Evolutionary conservation across 768 basidiomycete genomes (phyloP).

Genomic region (Epithele typhae): DNA sequence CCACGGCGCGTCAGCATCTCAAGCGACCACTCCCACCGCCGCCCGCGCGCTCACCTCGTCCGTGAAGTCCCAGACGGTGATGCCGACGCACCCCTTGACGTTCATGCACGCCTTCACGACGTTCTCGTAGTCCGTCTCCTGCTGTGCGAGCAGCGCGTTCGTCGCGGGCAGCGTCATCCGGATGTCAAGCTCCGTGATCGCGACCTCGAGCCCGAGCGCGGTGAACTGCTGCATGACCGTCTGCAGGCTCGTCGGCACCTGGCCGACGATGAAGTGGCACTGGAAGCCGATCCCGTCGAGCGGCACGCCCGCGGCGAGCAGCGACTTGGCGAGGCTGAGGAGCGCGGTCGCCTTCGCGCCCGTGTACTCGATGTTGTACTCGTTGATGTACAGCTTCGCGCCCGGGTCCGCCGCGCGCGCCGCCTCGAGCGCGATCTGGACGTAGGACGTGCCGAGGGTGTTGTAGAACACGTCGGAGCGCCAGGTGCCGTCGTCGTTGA

Average conservation of each 20-base stretch:
- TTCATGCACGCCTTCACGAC: constrained; percentile 52
- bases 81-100: constrained; percentile 31
- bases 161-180: constrained; percentile 54
- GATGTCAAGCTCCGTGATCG: constrained; percentile 67
- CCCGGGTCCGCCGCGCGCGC: constrained; percentile 50
- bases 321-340: constrained; percentile 45
- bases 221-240: constrained; percentile 48
- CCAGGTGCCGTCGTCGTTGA: constrained; percentile 59
- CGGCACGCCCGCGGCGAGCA: constrained; percentile 44
- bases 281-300: constrained; percentile 62
- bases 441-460: constrained; percentile 44
- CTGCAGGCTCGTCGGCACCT: constrained; percentile 44
- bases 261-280: constrained; percentile 55
- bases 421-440: constrained; percentile 47
- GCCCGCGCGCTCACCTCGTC: constrained; percentile 22
- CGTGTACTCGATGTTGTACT: constrained; percentile 31
- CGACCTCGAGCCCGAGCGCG: constrained; percentile 60
- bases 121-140: constrained; percentile 52
- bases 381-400: constrained; percentile 53
- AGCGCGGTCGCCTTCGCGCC: constrained; percentile 54
- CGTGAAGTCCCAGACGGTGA: constrained; percentile 40
- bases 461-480: constrained; percentile 50
- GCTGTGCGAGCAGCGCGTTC: constrained; percentile 43
- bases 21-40: neutral
- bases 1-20: neutral